Conservation (phyloP, 257 asterid genomes). For the Solanum dulcamara region DNA sequence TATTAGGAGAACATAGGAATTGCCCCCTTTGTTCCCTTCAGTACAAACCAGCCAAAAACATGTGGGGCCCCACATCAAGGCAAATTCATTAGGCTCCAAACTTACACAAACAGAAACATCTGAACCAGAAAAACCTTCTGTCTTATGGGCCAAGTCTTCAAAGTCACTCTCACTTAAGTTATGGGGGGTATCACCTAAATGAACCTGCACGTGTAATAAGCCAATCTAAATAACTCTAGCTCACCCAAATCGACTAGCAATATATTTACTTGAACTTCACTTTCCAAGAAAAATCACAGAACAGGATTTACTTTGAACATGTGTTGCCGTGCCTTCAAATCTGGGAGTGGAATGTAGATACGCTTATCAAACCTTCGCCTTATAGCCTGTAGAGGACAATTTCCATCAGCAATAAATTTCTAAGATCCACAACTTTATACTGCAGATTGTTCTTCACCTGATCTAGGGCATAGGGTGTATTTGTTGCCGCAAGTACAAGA, state of each 20-base stretch:
- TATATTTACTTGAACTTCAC: background rate
- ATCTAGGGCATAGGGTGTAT: slow-evolving; percentile 95
- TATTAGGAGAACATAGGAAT: background rate
- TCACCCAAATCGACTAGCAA: background rate
- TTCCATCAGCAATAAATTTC: background rate
- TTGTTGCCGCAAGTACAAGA: slow-evolving; percentile 97
- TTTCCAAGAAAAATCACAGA: background rate
- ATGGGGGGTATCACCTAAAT: slow-evolving; percentile 49
- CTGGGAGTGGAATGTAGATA: slow-evolving; percentile 94
- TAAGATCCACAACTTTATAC: background rate
- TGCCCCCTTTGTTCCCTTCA: background rate
- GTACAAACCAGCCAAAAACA: background rate
- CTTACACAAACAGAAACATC: slow-evolving; percentile 49
- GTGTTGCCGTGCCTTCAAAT: slow-evolving; percentile 85
- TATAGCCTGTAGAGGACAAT: slow-evolving; percentile 48
- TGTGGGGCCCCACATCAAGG: background rate
- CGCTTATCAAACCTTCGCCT: slow-evolving; percentile 96
- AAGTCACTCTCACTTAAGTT: slow-evolving; percentile 37
- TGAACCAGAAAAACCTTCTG: slow-evolving; percentile 52
- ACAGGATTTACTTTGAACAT: slow-evolving; percentile 70
- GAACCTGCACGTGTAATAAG: slow-evolving; percentile 21
- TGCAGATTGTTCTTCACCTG: slow-evolving; percentile 44
- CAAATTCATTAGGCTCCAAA: background rate
- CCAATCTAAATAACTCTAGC: background rate
- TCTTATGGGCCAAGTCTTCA: slow-evolving; percentile 31